Percentiles rank a stretch among this genome's conserved stretches.
These are phyloP conservation scores for Obelidium mucronatum DNA, from an alignment of 192 early-diverging fungal species.

Conservation along the genomic window DNA sequence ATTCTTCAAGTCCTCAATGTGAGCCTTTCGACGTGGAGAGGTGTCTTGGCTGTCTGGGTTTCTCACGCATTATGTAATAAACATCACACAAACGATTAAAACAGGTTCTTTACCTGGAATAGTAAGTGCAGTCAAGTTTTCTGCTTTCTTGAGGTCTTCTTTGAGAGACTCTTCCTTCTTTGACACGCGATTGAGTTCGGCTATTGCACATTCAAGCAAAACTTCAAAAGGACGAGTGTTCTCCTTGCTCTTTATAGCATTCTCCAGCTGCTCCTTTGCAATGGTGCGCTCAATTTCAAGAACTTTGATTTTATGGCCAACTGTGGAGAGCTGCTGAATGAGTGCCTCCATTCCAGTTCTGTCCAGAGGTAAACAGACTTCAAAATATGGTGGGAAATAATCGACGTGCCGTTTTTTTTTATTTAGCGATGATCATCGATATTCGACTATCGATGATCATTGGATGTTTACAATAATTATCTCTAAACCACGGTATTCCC, in stretches of 20 bases:
- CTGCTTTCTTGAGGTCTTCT: conserved; percentile 5
- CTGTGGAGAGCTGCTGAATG: too few relatives aligned
- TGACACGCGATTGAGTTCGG: background rate
- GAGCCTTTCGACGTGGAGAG: conserved; percentile 5
- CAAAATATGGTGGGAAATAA: too few relatives aligned
- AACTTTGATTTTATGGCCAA: background rate
- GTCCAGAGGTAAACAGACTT: too few relatives aligned
- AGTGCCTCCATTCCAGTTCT: too few relatives aligned
- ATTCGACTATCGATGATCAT: too few relatives aligned
- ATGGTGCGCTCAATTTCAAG: background rate
- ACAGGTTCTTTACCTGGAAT: background rate
- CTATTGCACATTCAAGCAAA: background rate
- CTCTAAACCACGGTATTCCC: too few relatives aligned
- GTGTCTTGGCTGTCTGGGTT: conserved; percentile 9
- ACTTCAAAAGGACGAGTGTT: background rate
- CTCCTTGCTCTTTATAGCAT: background rate
- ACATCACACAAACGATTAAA: background rate
- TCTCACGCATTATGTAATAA: conserved; percentile 2
- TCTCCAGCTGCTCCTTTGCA: background rate
- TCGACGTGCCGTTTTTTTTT: too few relatives aligned
- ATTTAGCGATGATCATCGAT: too few relatives aligned
- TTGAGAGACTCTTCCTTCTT: conserved; percentile 6
- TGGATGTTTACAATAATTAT: too few relatives aligned
- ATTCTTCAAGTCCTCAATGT: too few relatives aligned
- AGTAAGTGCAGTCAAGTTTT: background rate